Evolutionary conservation across 2,329 filamentous ascomycete genomes (phyloP), one percentile per base, ranked within the genome.

Genomic region (Byssothecium circinans): DNA sequence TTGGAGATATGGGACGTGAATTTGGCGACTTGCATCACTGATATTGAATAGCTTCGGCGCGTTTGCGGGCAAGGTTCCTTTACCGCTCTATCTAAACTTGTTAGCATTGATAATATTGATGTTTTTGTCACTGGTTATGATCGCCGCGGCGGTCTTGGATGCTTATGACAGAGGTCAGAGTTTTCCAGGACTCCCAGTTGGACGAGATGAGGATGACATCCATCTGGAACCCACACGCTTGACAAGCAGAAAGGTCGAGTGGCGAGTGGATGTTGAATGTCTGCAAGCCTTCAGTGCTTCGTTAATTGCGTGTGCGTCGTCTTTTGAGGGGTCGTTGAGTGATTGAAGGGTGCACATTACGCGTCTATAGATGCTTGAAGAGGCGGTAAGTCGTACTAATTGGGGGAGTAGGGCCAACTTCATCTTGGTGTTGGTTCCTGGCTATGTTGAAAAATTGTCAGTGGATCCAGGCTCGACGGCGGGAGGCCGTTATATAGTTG

Each of bases 91-190:
- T 2, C 54, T 52, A 23, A 47, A 54, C 8, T 25, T 20, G 53
- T 75, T 78, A 2, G 75, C 76, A 53, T 78, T 75, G 35, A 79
- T 75, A 0, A 75, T 53, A 14, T 76, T 76, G 2, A 45, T 1
- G 52, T 59, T 5, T 70, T 73, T 0, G 67, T 74, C 22, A 0
- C 73, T 76, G 8, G 62, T 63, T n/a, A 78, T 67, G 19, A 66
- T 74, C 18, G 71, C 61, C 0, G 68, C 71, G 2, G 57, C 65
- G 27, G 76, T 69, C 8, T 64, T 60, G 58, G 8, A 78, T 56
- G 34, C 62, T 58, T 33, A 79, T 69, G 11, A 46, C 49, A n/a
- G 50, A 47, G 14, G 41, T 14, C 23, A 54, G 53, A 44, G 77
- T 74, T 10, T 70, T 67, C 77, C 76, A 78, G 48, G 73, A 74